A percentile compares a stretch with the other conserved stretches of the same genome.
These are phyloP conservation scores for Sporothrix pallida DNA, from an alignment of 2,329 filamentous ascomycete species.

Conservation along the genomic window DNA sequence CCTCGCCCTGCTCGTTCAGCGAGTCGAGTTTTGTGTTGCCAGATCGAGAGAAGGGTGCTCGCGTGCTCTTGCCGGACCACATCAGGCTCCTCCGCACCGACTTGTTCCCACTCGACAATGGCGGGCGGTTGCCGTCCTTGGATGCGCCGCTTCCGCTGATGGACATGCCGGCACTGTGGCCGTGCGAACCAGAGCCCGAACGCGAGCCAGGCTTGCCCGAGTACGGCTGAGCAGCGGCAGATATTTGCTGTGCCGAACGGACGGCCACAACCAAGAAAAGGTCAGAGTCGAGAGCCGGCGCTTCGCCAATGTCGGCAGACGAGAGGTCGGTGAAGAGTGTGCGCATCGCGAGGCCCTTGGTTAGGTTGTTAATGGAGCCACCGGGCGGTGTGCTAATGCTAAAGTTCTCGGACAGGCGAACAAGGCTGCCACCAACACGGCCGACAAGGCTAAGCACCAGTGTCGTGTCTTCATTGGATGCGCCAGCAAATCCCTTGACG, in stretches of 20 bases:
- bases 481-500: constrained; percentile 79
- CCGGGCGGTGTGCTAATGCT: constrained; percentile 77
- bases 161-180: constrained; percentile 48
- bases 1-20: constrained; percentile 60
- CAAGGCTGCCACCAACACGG: constrained; percentile 68
- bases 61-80: constrained; percentile 67
- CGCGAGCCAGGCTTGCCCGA: constrained; percentile 57
- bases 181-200: constrained; percentile 54
- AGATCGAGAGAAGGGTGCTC: constrained; percentile 61
- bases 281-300: constrained; percentile 68
- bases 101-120: constrained; percentile 58
- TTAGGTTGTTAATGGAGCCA: constrained; percentile 70
- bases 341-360: constrained; percentile 71
- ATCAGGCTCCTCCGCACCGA: constrained; percentile 68
- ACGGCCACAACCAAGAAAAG: constrained; percentile 86
- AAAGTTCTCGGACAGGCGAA: constrained; percentile 81
- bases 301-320: constrained; percentile 71
- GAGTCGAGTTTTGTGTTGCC: constrained; percentile 59
- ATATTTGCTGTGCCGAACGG: constrained; percentile 62
- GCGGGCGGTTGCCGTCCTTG: constrained; percentile 55
- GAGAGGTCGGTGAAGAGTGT: constrained; percentile 89
- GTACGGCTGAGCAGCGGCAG: constrained; percentile 38
- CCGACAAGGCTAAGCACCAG: constrained; percentile 79
- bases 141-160: constrained; percentile 42
- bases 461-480: constrained; percentile 74